Percentiles rank a stretch among this genome's conserved stretches.
Conservation (phyloP, 75 land plant species). For the Sequoiadendron giganteum region DNA sequence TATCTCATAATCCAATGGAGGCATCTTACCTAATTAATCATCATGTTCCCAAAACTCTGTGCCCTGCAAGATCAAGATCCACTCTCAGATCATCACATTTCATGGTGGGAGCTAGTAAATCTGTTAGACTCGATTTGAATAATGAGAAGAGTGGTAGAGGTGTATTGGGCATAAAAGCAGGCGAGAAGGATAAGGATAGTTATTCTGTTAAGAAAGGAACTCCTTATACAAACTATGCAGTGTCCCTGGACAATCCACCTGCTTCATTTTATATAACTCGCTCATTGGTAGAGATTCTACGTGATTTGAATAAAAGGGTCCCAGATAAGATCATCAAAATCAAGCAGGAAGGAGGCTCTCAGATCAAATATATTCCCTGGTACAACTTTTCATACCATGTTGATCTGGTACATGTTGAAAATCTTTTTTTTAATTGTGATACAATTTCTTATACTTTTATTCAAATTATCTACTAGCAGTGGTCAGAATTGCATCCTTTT, state of each 20-base stretch:
- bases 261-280: constrained; percentile 33
- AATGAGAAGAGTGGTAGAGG: neutral
- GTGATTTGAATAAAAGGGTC: constrained; percentile 43
- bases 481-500: no score
- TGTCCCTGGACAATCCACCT: constrained; percentile 26
- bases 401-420: neutral
- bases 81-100: neutral
- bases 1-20: neutral
- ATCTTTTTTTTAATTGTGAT: neutral
- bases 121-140: neutral
- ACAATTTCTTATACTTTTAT: no score
- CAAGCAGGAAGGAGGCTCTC: constrained; percentile 23
- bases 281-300: constrained; percentile 40
- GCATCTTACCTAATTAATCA: neutral
- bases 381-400: neutral
- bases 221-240: constrained; percentile 35
- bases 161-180: neutral
- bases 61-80: neutral
- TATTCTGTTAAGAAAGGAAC: neutral
- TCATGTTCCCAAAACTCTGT: neutral
- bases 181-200: neutral
- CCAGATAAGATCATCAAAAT: constrained; percentile 37
- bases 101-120: neutral
- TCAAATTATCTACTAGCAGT: no score
- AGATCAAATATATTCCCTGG: constrained; percentile 43